Conservation (phyloP, 495 filamentous ascomycete genomes). For the Aspergillus sparsus region DNA sequence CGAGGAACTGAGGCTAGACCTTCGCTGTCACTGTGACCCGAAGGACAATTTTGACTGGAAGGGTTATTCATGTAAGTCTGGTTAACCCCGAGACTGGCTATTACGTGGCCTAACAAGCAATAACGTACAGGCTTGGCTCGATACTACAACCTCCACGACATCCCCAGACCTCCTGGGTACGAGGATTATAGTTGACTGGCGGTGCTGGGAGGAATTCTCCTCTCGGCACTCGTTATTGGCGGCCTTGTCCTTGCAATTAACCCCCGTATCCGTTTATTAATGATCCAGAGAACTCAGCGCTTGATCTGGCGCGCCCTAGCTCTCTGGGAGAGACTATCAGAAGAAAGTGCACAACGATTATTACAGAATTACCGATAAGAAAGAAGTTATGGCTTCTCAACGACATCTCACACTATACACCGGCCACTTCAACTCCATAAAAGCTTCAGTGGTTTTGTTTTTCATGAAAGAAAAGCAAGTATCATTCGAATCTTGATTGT, state of each 20-base stretch:
- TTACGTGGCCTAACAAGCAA: conserved; percentile 14
- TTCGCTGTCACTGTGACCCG: conserved; percentile 92
- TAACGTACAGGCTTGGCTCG: conserved; percentile 65
- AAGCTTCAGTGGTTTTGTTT: background rate
- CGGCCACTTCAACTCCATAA: background rate
- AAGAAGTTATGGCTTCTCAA: background rate
- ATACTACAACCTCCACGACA: conserved; percentile 77
- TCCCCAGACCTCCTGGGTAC: conserved; percentile 80
- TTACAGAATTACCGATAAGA: background rate
- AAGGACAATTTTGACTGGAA: conserved; percentile 99
- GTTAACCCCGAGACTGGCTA: background rate
- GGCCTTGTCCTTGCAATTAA: conserved; percentile 26
- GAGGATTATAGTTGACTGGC: conserved; percentile 60
- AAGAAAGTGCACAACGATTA: background rate
- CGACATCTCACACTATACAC: background rate
- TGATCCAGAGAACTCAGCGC: conserved; percentile 7
- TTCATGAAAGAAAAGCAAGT: background rate
- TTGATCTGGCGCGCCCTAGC: conserved; percentile 16
- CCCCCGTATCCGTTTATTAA: conserved; percentile 27
- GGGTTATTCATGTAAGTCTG: conserved; percentile 82
- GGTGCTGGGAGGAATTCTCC: conserved; percentile 24
- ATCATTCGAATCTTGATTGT: background rate
- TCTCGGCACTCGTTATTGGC: conserved; percentile 23
- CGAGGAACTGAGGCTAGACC: conserved; percentile 74
- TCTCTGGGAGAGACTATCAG: conserved; percentile 18